phyloP scores from a whole-genome alignment of 345 rosid species.

The Streptanthus diversifolius region DNA sequence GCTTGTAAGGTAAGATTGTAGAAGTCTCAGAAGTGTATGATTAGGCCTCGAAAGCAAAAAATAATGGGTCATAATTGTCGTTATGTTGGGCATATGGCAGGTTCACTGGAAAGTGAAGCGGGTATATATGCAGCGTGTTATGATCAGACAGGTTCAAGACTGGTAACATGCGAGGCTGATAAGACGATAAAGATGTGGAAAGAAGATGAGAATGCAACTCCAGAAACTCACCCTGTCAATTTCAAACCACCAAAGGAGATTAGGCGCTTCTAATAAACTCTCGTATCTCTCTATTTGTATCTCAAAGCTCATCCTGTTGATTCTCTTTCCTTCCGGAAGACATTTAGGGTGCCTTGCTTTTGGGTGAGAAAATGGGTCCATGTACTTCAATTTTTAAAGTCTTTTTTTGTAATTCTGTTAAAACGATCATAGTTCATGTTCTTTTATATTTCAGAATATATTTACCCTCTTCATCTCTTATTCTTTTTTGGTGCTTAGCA shows the following conservation, averaged over 20 bases:
- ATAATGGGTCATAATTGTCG: background rate
- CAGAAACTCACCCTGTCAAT: slow-evolving; percentile 90
- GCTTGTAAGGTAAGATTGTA: background rate
- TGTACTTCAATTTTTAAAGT: background rate
- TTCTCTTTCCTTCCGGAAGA: background rate
- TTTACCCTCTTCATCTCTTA: background rate
- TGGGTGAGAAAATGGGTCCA: background rate
- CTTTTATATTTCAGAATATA: background rate
- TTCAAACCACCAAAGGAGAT: slow-evolving; percentile 98
- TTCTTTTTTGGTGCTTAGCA: background rate
- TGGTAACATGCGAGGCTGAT: slow-evolving; percentile 86
- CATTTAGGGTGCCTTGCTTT: background rate
- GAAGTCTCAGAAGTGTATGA: slow-evolving; percentile 12
- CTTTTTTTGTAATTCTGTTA: slow-evolving; percentile 12
- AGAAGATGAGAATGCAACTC: slow-evolving; percentile 89
- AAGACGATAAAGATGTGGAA: slow-evolving; percentile 99
- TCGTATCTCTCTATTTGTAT: background rate
- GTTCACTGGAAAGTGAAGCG: slow-evolving; percentile 98
- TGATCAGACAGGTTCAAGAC: slow-evolving; percentile 83
- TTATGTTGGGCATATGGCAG: slow-evolving; percentile 38
- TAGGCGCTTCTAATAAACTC: slow-evolving; percentile 58
- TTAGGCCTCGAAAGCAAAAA: background rate
- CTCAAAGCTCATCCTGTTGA: background rate
- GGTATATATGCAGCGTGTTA: slow-evolving; percentile 82
- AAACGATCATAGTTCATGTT: background rate